These are phyloP conservation scores for Akanthomyces dipterigenus DNA, from an alignment of 2,329 filamentous ascomycete genomes.

Conservation along the genomic window DNA sequence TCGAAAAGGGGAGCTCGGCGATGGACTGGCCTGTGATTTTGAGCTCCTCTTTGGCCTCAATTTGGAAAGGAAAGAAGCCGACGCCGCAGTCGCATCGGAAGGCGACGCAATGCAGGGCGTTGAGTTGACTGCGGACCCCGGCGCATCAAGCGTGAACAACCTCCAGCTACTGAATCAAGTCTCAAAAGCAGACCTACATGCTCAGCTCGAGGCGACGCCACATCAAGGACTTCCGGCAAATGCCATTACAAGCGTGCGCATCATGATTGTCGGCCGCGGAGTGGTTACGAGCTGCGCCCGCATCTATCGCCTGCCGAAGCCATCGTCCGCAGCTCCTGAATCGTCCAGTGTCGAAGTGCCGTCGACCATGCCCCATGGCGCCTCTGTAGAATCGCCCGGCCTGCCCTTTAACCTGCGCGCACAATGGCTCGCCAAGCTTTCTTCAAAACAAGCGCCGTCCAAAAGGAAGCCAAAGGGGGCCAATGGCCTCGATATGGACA, in stretches of 20 bases:
- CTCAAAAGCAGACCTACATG: conserved; percentile 24
- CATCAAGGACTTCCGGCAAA: conserved; percentile 25
- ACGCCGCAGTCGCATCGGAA: background rate
- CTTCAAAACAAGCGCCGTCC: conserved; percentile 15
- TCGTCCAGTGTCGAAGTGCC: conserved; percentile 38
- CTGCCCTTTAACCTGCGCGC: conserved; percentile 48
- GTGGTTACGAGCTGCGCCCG: conserved; percentile 65
- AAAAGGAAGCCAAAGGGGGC: conserved; percentile 11
- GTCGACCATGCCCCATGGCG: conserved; percentile 30
- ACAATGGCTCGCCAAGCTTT: conserved; percentile 63
- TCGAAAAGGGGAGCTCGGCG: conserved; percentile 74
- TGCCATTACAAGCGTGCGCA: conserved; percentile 52
- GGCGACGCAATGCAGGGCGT: conserved; percentile 9
- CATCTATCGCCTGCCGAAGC: conserved; percentile 71
- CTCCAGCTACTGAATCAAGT: conserved; percentile 17
- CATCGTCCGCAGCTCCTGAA: conserved; percentile 15
- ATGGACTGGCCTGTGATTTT: conserved; percentile 80
- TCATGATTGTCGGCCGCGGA: conserved; percentile 65
- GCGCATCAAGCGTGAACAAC: background rate
- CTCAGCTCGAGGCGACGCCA: conserved; percentile 15
- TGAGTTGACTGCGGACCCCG: conserved; percentile 10
- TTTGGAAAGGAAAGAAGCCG: conserved; percentile 13
- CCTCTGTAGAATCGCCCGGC: conserved; percentile 13
- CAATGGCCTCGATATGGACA: conserved; percentile 25
- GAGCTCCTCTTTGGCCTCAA: conserved; percentile 51